A percentile compares a stretch with the other conserved stretches of the same genome.
Conservation (phyloP, 2,329 filamentous ascomycete genomes). For the Aspergillus tamarii region DNA sequence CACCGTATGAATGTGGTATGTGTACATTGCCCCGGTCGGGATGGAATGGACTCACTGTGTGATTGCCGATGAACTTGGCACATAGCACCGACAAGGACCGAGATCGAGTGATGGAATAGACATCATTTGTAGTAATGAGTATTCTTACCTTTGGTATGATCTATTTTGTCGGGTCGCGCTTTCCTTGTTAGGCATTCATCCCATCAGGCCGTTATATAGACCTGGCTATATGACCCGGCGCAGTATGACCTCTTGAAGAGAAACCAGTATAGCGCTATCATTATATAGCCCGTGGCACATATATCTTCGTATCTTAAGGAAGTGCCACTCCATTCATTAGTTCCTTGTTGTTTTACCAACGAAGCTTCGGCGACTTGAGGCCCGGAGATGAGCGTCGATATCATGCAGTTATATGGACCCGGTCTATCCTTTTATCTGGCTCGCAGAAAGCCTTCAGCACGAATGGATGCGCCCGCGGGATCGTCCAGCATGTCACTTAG, state of each 20-base stretch:
- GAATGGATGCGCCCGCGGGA: not conserved
- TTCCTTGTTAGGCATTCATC: not conserved
- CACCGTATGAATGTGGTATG: not conserved
- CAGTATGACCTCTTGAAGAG: not conserved
- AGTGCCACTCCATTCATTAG: conserved; percentile 14
- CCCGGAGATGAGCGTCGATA: conserved; percentile 19
- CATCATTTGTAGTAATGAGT: not conserved
- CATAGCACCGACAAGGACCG: not conserved
- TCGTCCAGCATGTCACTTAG: conserved; percentile 10
- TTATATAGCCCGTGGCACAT: conserved; percentile 16
- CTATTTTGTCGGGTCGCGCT: not conserved
- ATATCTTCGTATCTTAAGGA: conserved; percentile 18
- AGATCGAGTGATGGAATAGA: not conserved
- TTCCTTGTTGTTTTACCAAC: conserved; percentile 4
- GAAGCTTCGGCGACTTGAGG: not conserved
- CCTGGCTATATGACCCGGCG: not conserved
- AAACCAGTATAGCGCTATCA: conserved; percentile 10
- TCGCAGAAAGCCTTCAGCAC: conserved; percentile 2
- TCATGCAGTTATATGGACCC: conserved; percentile 22
- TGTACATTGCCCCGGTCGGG: not conserved
- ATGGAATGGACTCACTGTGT: not conserved
- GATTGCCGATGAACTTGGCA: not conserved
- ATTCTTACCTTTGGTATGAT: not conserved
- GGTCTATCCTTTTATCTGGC: conserved; percentile 28
- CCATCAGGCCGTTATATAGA: not conserved